Base-by-base conservation (phyloP, 176 grass and related monocot genomes). In the Carex parvula region DNA sequence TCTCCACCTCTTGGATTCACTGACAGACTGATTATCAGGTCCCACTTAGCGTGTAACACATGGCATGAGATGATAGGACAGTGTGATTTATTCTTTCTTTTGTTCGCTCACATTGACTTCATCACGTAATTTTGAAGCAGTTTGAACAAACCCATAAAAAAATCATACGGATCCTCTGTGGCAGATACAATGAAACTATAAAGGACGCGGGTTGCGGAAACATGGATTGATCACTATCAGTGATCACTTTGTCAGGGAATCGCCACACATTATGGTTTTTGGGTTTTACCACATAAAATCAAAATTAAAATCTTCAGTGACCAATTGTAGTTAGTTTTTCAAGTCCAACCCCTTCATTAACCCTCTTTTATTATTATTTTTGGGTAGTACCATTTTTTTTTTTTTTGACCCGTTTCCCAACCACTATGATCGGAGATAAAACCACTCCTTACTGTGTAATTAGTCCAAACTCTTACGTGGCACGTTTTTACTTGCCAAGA, bases 321-420 rank as follows among this genome's bases (percentile, higher is more conserved):
- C 39, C 21, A 14, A 21, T 53, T 53, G 70, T 53, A 24, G n/a
- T 41, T 83, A 56, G 57, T 65, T 83, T 62, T 65, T 68, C 24
- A 68, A 83, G 80, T 68, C 20, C 42, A 82, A 82, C 80, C 60
- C 60, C 80, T 82, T 82, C 80, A 82, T 82, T 65, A 82, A 82
- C 37, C 77, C 54, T n/a, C 61, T 22, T 66, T 67, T 67, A 21
- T 67, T 50, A 50, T 50, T 50, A 12, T 50, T 50, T 12, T 50
- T 50, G 9, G 46, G 46, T 50, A 8, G 44, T 48, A 8, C 0
- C 44, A 9, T 48, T 48, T 50, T 50, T 46, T 46, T 10, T 60
- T 26, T 11, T 24, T 41, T 61, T 63, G 37, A 60, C 79, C 58
- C 32, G 37, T 39, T 63, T 63, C 50, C 9, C 55, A 62, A 61